These are phyloP conservation scores for Candida sojae DNA, from an alignment of 1,139 yeast genomes.

Conservation along the genomic window DNA sequence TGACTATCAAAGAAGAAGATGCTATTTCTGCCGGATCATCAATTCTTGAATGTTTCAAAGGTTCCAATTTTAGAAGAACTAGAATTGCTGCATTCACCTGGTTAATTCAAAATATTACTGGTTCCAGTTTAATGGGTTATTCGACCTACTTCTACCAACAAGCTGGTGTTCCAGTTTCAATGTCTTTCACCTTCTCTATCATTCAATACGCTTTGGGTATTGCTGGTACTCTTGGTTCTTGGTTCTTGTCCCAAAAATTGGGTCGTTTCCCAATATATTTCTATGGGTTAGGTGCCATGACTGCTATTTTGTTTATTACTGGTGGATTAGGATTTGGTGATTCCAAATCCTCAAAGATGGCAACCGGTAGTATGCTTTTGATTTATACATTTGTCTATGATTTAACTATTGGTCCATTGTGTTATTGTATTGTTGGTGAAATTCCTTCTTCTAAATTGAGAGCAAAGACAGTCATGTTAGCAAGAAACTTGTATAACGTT, in stretches of 20 bases:
- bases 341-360: slow-evolving; percentile 32
- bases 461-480: slow-evolving; percentile 56
- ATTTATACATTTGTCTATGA: slow-evolving; percentile 53
- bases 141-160: slow-evolving; percentile 56
- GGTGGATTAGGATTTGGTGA: slow-evolving; percentile 36
- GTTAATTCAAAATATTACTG: slow-evolving; percentile 53
- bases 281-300: slow-evolving; percentile 41
- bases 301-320: slow-evolving; percentile 40
- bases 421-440: slow-evolving; percentile 60
- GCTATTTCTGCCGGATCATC: slow-evolving; percentile 29
- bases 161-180: slow-evolving; percentile 44
- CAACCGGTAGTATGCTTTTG: slow-evolving; percentile 49
- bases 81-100: slow-evolving; percentile 51
- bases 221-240: slow-evolving; percentile 51
- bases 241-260: slow-evolving; percentile 46
- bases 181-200: slow-evolving; percentile 49
- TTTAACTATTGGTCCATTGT: slow-evolving; percentile 59
- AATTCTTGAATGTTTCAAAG: slow-evolving; percentile 53
- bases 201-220: slow-evolving; percentile 52
- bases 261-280: slow-evolving; percentile 55
- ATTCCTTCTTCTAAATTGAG: slow-evolving; percentile 57
- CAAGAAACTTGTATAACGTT: slow-evolving; percentile 50
- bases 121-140: slow-evolving; percentile 53
- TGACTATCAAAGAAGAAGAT: slow-evolving; percentile 49
- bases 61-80: slow-evolving; percentile 54